A percentile compares a stretch with the other conserved stretches of the same genome.
Evolutionary conservation across 1,139 yeast genomes (phyloP).

Genomic region (Hemisphaericaspora xylofermentans): DNA sequence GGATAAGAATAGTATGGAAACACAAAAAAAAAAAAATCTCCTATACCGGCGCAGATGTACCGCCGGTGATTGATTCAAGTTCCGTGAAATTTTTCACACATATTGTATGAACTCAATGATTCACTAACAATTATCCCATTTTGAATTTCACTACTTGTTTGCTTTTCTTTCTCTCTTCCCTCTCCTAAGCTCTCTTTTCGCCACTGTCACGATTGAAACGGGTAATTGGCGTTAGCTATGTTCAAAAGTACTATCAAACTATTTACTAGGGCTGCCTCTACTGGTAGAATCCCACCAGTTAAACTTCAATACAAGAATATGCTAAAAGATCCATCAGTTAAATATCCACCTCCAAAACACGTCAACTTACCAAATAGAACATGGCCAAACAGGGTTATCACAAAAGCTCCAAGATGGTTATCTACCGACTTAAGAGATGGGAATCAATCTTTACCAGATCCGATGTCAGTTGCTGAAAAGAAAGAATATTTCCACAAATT

Average conservation of each 20-base stretch:
- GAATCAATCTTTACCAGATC: slow-evolving; percentile 95
- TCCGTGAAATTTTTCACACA: slow-evolving; percentile 2
- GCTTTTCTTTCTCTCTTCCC: slow-evolving; percentile 1
- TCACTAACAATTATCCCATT: slow-evolving; percentile 2
- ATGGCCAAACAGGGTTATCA: slow-evolving; percentile 81
- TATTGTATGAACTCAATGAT: slow-evolving; percentile 1
- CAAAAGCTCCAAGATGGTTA: slow-evolving; percentile 91
- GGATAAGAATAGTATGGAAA: neutral
- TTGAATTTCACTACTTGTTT: slow-evolving; percentile 2
- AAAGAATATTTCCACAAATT: slow-evolving; percentile 83
- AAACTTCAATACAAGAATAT: slow-evolving; percentile 22
- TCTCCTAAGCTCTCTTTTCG: neutral
- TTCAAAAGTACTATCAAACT: slow-evolving; percentile 23
- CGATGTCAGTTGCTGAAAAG: slow-evolving; percentile 90
- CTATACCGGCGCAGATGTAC: neutral
- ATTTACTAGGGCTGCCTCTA: slow-evolving; percentile 27
- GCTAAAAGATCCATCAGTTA: slow-evolving; percentile 70
- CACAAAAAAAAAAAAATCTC: neutral
- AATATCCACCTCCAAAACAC: slow-evolving; percentile 70
- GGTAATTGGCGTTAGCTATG: slow-evolving; percentile 17
- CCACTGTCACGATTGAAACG: neutral
- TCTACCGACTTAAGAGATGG: slow-evolving; percentile 97
- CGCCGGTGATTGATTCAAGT: neutral
- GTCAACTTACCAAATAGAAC: slow-evolving; percentile 71
- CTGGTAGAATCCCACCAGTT: slow-evolving; percentile 18